Base-by-base conservation (phyloP, 345 rosid species). In the Crucihimalaya himalaica region DNA sequence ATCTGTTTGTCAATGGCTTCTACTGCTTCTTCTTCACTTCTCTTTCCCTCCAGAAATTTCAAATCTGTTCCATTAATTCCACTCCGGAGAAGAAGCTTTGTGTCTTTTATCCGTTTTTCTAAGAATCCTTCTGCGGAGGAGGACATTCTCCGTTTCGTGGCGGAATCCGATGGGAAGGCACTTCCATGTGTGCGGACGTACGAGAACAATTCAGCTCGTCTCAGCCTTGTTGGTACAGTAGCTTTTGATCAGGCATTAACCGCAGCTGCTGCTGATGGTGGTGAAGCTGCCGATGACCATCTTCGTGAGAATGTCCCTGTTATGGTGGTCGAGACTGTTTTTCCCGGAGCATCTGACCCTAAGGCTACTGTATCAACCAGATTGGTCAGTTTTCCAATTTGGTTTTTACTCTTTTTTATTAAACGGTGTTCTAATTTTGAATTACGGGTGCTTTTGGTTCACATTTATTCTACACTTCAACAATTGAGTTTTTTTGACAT, bases 201-300 rank as follows among this genome's bases (percentile, higher is more conserved):
- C 80, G 96, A 91, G 80, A 89, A 87, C 71, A 86, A 85, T 79
- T 69, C 82, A 54, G 81, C 88, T 75, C 89, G 87, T 16, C 85
- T 94, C 20, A 84, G 85, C 71, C 82, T 94, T n/a, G 86, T 94
- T 35, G 97, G 95, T 25, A 78, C 88, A 45, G 96, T 89, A 71
- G 73, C 75, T 51, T 87, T 84, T 79, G 87, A 84, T 32, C 98
- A 91, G 72, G 97, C 97, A 73, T 68, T 94, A 52, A 86, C 93
- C 0, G 98, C 97, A 0, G 97, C 96, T 18, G 96, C 98, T 0
- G 90, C 97, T 4, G 98, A 94, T 62, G 98, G 96, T 48, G 98
- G 98, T 29, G 83, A 70, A 70, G 85, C 93, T n/a, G 98, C 98
- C 3, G 58, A 73, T 59, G 93, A 91, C 4, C 97, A 91, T 31